Conservation (phyloP, 202 grass and related monocot species). For the Miscanthus sacchariflorus region DNA sequence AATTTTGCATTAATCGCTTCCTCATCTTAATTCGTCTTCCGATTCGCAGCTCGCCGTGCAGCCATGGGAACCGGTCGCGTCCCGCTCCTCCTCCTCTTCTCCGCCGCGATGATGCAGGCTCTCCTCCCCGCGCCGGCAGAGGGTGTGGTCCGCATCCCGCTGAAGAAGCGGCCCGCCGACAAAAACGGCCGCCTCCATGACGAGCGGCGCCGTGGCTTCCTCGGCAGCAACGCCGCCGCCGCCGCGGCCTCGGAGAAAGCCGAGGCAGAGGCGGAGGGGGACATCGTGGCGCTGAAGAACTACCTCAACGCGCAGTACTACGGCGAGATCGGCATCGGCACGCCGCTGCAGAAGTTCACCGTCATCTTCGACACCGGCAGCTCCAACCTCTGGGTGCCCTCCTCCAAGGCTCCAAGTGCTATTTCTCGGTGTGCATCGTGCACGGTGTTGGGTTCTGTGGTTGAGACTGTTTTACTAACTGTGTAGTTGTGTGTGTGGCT, state of each 20-base stretch:
- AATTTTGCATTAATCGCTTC: background rate
- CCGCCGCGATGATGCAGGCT: slow-evolving; percentile 42
- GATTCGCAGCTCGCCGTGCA: slow-evolving; percentile 34
- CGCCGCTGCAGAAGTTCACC: slow-evolving; percentile 64
- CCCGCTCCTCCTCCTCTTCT: slow-evolving; percentile 46
- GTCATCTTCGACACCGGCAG: slow-evolving; percentile 76
- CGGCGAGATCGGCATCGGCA: slow-evolving; percentile 60
- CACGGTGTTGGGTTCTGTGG: background rate
- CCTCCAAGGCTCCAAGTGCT: slow-evolving; percentile 68
- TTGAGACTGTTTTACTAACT: background rate
- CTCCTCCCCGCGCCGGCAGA: slow-evolving; percentile 43
- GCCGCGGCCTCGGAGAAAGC: background rate
- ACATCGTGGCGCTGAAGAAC: slow-evolving; percentile 70
- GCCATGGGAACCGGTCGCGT: slow-evolving; percentile 48
- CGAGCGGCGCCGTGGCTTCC: slow-evolving; percentile 44
- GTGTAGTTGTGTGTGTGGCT: background rate
- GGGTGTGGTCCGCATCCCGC: slow-evolving; percentile 53
- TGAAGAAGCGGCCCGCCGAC: slow-evolving; percentile 49
- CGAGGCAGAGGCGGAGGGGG: slow-evolving; percentile 27
- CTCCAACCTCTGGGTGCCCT: slow-evolving; percentile 72
- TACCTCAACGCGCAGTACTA: slow-evolving; percentile 69
- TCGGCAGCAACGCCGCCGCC: slow-evolving; percentile 19
- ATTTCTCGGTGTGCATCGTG: slow-evolving; percentile 52
- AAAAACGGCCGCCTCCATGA: slow-evolving; percentile 7
- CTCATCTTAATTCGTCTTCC: background rate